Evolutionary conservation across 208 protist species (phyloP).

Genomic region (Trichomonas tenax): DNA sequence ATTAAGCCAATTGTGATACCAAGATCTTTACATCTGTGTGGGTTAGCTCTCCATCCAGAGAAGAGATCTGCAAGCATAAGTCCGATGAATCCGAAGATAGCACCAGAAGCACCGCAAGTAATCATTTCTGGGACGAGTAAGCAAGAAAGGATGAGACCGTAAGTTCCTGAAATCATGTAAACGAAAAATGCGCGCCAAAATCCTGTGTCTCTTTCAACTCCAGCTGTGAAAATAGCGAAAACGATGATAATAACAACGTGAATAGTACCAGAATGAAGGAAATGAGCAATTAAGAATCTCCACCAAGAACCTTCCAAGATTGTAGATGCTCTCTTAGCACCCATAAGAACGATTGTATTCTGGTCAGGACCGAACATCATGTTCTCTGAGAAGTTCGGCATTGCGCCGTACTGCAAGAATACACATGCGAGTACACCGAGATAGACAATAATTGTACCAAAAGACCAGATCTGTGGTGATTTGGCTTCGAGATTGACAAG

Average conservation of each 20-base stretch:
- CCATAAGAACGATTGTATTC: not conserved
- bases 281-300: not conserved
- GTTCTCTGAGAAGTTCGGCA: not conserved
- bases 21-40: not conserved
- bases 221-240: not conserved
- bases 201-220: not conserved
- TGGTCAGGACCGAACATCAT: not conserved
- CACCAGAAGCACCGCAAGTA: not conserved
- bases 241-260: not conserved
- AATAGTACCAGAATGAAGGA: not conserved
- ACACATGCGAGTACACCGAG: not conserved
- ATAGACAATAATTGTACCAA: not conserved
- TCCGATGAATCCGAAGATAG: not conserved
- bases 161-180: not conserved
- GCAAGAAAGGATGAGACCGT: not conserved
- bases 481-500: not conserved
- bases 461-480: not conserved
- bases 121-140: not conserved
- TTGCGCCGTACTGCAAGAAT: not conserved
- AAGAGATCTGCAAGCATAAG: not conserved
- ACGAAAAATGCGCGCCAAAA: not conserved
- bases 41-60: not conserved
- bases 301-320: not conserved
- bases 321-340: not conserved
- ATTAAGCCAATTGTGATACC: not conserved